Base-by-base conservation (phyloP, 2,329 filamentous ascomycete genomes). In the Cytospora piceicola region DNA sequence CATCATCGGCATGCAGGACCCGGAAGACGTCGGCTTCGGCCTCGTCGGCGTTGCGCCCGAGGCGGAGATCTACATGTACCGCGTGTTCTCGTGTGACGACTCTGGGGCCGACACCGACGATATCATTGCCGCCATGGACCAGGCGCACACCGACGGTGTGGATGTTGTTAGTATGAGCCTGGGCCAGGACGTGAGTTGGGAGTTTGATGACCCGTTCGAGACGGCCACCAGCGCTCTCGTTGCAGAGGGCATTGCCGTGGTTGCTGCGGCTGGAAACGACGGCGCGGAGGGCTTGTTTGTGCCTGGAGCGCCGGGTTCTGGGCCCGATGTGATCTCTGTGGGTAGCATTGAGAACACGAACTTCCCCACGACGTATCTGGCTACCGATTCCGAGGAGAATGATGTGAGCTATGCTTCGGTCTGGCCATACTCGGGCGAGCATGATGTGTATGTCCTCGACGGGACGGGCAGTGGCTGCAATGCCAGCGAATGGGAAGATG, bases 81-180 rank as follows among this genome's bases (percentile, higher is more conserved):
- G 55, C 12, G 62, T 67, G 4, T 64, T 64, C 36, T 24, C 56
- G n/a, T 67, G 65, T 11, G 11, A 24, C 7, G 42, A 60, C 8
- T 24, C n/a, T 30, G 17, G 29, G 8, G 39, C 58, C 4, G 57
- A 62, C 27, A 66, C 63, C 11, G 66, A 72, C 42, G 69, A 69
- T 15, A 70, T 74, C n/a, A 66, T 76, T 27, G 71, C 70, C 0
- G 72, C 71, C 14, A 73, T 75, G 70, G 57, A 71, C 1, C 66
- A 67, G 36, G 73, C 73, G 0, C 66, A 70, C 2, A 66, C 66
- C 11, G 74, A 75, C 29, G 71, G 71, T 27, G 72, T 72, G 5
- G 72, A 75, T 30, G 67, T 75, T 12, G 68, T 75, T 49, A 73
- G 70, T 58, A 72, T 75, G 66, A 74, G 73, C 0, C 62, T 74